Conservation (phyloP, 805 yeast species). For the Suhomyces vadensis region DNA sequence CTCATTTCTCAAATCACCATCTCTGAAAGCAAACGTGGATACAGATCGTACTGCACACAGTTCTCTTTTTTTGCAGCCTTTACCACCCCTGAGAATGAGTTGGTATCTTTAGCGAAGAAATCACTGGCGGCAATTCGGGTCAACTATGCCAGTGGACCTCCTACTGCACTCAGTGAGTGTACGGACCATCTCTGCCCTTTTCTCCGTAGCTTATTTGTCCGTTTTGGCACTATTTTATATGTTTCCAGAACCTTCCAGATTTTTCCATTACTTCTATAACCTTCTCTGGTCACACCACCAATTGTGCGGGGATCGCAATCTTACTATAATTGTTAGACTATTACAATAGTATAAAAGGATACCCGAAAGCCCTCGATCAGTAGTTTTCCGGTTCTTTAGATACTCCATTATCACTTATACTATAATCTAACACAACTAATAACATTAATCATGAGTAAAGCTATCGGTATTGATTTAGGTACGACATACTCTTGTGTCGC, state of each 20-base stretch:
- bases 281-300: constrained; percentile 6
- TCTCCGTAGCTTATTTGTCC: neutral
- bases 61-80: neutral
- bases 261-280: constrained; percentile 1
- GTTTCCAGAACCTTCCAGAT: constrained; percentile 6
- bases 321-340: neutral
- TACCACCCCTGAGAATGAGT: neutral
- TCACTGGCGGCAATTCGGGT: too few species aligned
- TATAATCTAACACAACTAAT: neutral
- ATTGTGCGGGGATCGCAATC: constrained; percentile 9
- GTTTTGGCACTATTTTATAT: too few species aligned
- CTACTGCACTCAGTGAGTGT: too few species aligned
- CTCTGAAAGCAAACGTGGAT: too few species aligned
- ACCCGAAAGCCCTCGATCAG: too few species aligned
- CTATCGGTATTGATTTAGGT: constrained; percentile 94
- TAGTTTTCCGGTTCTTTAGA: neutral
- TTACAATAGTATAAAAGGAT: constrained; percentile 8
- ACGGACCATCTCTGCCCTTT: neutral
- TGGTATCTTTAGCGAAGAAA: too few species aligned
- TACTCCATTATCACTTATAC: neutral
- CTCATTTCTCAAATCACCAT: too few species aligned
- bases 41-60: neutral
- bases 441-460: constrained; percentile 19
- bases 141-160: too few species aligned
- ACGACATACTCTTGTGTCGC: constrained; percentile 98